Evolutionary conservation across 2,329 filamentous ascomycete genomes (phyloP).

Genomic region (Scedosporium minutisporum): DNA sequence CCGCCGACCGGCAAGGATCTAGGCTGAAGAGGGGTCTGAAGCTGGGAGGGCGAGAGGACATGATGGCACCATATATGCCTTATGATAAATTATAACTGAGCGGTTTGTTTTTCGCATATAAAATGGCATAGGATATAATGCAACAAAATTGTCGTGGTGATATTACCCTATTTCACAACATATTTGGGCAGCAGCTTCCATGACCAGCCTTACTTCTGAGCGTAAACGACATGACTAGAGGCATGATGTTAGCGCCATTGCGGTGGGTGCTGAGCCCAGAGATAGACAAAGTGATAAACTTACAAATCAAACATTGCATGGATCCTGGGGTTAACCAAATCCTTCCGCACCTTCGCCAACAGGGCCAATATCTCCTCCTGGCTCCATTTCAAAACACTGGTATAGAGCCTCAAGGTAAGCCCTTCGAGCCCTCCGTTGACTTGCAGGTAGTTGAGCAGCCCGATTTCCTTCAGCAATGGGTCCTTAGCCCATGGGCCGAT

Average conservation of each 20-base stretch:
- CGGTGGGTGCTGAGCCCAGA: neutral
- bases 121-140: too few relatives aligned
- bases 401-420: constrained; percentile 30
- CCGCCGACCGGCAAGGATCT: constrained; percentile 19
- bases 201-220: constrained; percentile 7
- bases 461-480: constrained; percentile 30
- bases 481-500: constrained; percentile 44
- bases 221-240: constrained; percentile 11
- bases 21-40: neutral
- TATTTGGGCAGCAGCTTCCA: too few relatives aligned
- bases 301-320: constrained; percentile 19
- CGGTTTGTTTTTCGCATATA: too few relatives aligned
- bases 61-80: too few relatives aligned
- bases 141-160: too few relatives aligned
- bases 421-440: constrained; percentile 33
- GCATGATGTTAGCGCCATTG: too few relatives aligned
- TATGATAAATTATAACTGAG: too few relatives aligned
- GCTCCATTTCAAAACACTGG: constrained; percentile 28
- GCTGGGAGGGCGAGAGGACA: neutral
- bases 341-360: constrained; percentile 1
- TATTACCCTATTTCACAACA: too few relatives aligned
- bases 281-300: constrained; percentile 4
- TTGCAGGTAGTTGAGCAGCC: constrained; percentile 35
- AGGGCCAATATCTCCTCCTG: constrained; percentile 39
- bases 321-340: constrained; percentile 9